A percentile compares a stretch with the other conserved stretches of the same genome.
Conservation (phyloP, 1,139 yeast genomes). For the Scheffersomyces illinoinensis region DNA sequence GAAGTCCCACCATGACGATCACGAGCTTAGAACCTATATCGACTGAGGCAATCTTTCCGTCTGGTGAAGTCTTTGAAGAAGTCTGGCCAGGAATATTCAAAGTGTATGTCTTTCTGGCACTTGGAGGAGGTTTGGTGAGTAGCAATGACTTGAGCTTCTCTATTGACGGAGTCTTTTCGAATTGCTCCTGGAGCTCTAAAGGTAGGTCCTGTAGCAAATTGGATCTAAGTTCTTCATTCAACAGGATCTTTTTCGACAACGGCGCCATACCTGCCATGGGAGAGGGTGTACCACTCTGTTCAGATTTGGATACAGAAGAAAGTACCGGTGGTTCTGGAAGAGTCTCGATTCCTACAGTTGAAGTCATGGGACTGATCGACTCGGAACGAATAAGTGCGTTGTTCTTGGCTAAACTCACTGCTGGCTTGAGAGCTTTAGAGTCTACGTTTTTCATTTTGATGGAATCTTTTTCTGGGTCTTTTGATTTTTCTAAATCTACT, state of each 20-base stretch:
- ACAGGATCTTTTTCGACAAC: neutral
- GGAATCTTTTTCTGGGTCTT: conserved; percentile 2
- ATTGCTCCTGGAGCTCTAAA: conserved; percentile 31
- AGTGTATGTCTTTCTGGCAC: conserved; percentile 64
- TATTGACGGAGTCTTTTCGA: conserved; percentile 44
- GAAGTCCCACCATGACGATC: conserved; percentile 92
- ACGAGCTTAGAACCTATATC: conserved; percentile 83
- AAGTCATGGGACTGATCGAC: conserved; percentile 15
- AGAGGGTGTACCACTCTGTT: neutral
- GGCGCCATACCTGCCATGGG: neutral
- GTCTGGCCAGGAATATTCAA: conserved; percentile 93
- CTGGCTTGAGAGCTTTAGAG: neutral
- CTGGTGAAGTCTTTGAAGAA: conserved; percentile 77
- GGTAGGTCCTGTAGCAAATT: conserved; percentile 35
- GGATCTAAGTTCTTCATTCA: neutral
- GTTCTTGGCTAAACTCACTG: neutral
- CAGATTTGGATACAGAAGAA: neutral
- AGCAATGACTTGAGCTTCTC: conserved; percentile 41
- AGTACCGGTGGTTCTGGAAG: neutral
- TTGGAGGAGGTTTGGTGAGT: conserved; percentile 40
- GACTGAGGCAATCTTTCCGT: conserved; percentile 71
- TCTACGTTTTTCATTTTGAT: neutral
- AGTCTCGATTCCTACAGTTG: conserved; percentile 1
- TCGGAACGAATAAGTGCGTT: conserved; percentile 2
- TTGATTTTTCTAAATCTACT: conserved; percentile 2